Base-by-base conservation (phyloP, 495 filamentous ascomycete species). In the Aspergillus campestris region DNA sequence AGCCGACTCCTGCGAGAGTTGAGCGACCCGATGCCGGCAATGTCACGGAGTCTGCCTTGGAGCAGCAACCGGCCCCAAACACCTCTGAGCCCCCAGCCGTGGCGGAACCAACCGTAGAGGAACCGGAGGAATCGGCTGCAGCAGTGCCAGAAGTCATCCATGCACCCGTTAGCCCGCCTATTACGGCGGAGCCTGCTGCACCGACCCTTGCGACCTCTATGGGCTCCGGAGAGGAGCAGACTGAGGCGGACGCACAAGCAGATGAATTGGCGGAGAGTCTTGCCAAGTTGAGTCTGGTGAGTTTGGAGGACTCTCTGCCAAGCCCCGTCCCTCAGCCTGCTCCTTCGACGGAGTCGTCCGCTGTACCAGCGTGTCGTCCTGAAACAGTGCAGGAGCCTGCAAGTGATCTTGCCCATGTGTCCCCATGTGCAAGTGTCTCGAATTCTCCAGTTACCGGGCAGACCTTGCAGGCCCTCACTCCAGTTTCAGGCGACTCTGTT, bases 71-170 rank as follows among this genome's bases (percentile, higher is more conserved):
- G 18, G 18, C 18, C 18, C 18, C 12, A 32, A 15, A 27, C 45
- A 44, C 50, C 37, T 38, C 34, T 48, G 45, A 49, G 45, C 45
- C 18, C 18, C 18, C 34, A 32, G 41, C 34, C 40, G 50, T 33
- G 41, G 36, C 32, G 15, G 44, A 50, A 45, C 43, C 46, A 46
- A 47, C 38, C 48, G 8, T 45, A 49, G 35, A 34, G 45, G 42
- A 47, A 41, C 42, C 34, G 31, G 40, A n/a, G 38, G 34, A 49
- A 15, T 24, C 27, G 13, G 29, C 27, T 3, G 43, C 41, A 33
- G 40, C 15, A 40, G 36, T 39, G 18, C 18, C 18, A 24, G 18
- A 24, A 24, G 18, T 24, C 18, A 24, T 24, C 18, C 18, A 24
- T 4, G 18, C 18, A 24, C 18, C 18, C 1, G 18, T 24, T 4